Base-by-base conservation (phyloP, 2,329 filamentous ascomycete species). In the Lasiodiplodia sp. region DNA sequence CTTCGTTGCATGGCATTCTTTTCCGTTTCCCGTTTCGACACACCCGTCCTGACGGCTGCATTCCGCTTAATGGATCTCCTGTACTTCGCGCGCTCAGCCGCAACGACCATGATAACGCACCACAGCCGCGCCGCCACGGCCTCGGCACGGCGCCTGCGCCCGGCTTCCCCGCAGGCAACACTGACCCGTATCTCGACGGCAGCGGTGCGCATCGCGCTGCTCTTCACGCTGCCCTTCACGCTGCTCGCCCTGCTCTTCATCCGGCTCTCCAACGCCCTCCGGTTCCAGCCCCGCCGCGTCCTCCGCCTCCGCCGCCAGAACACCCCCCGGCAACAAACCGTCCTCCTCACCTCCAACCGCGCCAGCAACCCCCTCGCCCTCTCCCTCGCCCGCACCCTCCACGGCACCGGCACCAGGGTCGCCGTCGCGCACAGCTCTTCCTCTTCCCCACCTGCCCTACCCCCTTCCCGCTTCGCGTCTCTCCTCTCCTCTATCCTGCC, bases 331-430 rank as follows among this genome's bases (percentile, higher is more conserved):
- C 79, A 3, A 80, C 79, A 3, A 80, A 53, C 28, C 62, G 70
- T 85, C 72, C 89, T 87, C 79, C 97, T 94, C 0, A 97, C 83
- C 49, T 91, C 92, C 6, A 96, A 81, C 7, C 85, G 84, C 0
- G 91, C 90, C 31, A 95, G 14, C 64, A 37, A 56, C 3, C 14
- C 70, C 4, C 18, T 2, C n/a, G 31, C 47, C 28, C 31, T 66
- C 49, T 8, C 49, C 49, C 49, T 66, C 49, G 62, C 62, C 62
- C 49, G 62, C 49, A n/a, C 37, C 62, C 62, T 66, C 21, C 51
- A 44, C 62, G 34, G 49, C 21, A 12, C 47, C 47, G 49, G 49
- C 62, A 18, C 44, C 49, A 14, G n/a, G 31, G 49, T 66, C 49
- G 16, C 25, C 31, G 10, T 66, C 21, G 62, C 58, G 18, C 10